These are phyloP conservation scores for Botrytis cinerea DNA, from an alignment of 2,329 filamentous ascomycete genomes.

Conservation along the genomic window DNA sequence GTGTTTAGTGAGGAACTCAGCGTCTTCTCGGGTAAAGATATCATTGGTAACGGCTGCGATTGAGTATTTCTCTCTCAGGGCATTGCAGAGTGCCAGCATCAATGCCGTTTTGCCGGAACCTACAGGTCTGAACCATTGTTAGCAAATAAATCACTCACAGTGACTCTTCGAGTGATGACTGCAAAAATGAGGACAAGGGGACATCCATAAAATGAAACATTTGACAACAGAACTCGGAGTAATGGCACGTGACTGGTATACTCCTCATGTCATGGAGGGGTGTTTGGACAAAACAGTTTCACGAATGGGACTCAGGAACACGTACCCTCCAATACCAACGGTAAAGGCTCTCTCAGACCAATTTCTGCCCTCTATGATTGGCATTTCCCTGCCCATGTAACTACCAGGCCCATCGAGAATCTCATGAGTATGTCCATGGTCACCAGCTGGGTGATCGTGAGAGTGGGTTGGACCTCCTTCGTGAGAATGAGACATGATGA, in stretches of 20 bases:
- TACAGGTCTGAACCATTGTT: constrained; percentile 66
- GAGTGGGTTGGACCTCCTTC: constrained; percentile 53
- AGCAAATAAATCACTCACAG: background rate
- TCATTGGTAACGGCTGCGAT: constrained; percentile 98
- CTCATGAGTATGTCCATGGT: constrained; percentile 95
- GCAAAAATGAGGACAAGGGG: background rate
- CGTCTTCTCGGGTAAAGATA: constrained; percentile 98
- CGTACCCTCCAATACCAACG: constrained; percentile 93
- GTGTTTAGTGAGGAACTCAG: constrained; percentile 91
- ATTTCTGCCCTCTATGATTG: constrained; percentile 81
- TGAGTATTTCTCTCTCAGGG: constrained; percentile 76
- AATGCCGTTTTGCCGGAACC: constrained; percentile 96
- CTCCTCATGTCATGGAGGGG: constrained; percentile 26
- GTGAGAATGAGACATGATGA: constrained; percentile 34
- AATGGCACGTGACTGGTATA: constrained; percentile 24
- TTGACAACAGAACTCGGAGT: background rate
- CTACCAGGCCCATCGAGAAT: constrained; percentile 92
- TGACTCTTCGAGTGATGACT: background rate
- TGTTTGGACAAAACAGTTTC: background rate
- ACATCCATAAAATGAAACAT: background rate
- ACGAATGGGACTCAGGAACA: constrained; percentile 22
- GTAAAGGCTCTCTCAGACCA: constrained; percentile 93
- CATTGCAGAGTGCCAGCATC: constrained; percentile 89
- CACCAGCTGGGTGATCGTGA: constrained; percentile 55
- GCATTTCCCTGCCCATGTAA: constrained; percentile 88